Evolutionary conservation across 495 filamentous ascomycete genomes (phyloP), one percentile per base, ranked within the genome.

Genomic region (Amniculicola lignicola): DNA sequence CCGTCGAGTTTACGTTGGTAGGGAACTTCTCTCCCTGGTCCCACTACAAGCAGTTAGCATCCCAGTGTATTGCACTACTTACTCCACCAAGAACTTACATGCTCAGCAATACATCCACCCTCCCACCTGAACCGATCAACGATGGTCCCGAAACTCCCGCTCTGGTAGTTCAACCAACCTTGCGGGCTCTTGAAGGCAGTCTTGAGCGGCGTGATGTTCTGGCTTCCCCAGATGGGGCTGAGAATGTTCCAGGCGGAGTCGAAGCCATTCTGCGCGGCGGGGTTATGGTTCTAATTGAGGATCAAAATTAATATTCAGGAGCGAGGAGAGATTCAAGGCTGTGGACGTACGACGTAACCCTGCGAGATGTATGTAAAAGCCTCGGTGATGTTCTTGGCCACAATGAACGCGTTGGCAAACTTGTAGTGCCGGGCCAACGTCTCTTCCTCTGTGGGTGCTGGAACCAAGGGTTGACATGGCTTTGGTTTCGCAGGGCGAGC

Each of bases 41-140:
- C 63, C 64, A 67, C 66, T 68, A 39, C 31, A 25, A 10, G 1
- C 19, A 19, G 4, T 33, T 14, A 40, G 45, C 22, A 24, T 16
- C 3, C 22, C 29, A 40, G 25, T 31, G 31, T n/a, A 14, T 18
- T 31, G 10, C 49, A 6, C 21, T 15, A n/a, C n/a, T 28, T 14
- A 33, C 7, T 21, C 24, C 28, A 27, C 14, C 4, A 5, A 23
- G 10, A 29, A 71, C 71, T 28, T 60, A 74, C 71, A 59, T 74
- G 71, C 41, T 74, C 70, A 38, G 57, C 68, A 51, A 74, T 74
- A 48, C 71, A 74, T 1, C 70, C 70, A 22, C 50, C 64, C 14
- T 71, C 71, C 71, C 70, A 74, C 5, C 70, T 51, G 48, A 59
- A 74, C 39, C 69, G 53, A 58, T 74, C 71, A 3, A 74, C 71